Percentiles rank a stretch among this genome's conserved stretches.
These are phyloP conservation scores for Chimonanthus salicifolius DNA, from an alignment of 164 flowering plant species.

Conservation along the genomic window DNA sequence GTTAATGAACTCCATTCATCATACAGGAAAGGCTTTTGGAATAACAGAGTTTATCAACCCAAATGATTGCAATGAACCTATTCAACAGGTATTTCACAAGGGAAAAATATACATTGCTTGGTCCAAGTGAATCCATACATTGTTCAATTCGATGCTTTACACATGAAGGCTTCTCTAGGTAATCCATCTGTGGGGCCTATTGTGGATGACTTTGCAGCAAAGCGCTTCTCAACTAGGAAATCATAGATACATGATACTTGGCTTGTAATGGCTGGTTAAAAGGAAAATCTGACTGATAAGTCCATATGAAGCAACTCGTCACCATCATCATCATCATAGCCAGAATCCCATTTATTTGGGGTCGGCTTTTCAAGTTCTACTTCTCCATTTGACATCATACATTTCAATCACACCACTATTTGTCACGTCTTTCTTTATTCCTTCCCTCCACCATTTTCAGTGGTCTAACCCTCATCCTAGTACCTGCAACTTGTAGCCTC, in stretches of 20 bases:
- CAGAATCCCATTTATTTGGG: too few species aligned
- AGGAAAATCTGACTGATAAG: background rate
- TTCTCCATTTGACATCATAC: too few species aligned
- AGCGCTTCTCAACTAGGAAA: background rate
- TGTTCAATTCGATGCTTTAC: too few species aligned
- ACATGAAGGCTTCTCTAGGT: background rate
- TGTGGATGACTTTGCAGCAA: background rate
- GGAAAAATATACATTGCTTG: background rate
- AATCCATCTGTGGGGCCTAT: background rate
- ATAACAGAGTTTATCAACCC: constrained; percentile 82
- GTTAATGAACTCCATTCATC: constrained; percentile 4
- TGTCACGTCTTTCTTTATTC: too few species aligned
- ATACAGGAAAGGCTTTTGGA: constrained; percentile 85
- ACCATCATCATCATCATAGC: too few species aligned
- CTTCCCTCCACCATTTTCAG: too few species aligned
- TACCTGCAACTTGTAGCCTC: too few species aligned
- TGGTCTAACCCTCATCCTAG: too few species aligned
- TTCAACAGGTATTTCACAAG: constrained; percentile 61
- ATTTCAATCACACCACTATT: too few species aligned
- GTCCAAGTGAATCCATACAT: background rate
- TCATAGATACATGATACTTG: background rate
- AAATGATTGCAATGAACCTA: constrained; percentile 59
- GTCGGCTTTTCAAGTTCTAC: too few species aligned
- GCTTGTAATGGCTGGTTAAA: background rate
- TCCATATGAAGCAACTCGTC: too few species aligned